Evolutionary conservation across 371 early-diverging fungal genomes (phyloP).

Genomic region (Capniomyces stellatus): DNA sequence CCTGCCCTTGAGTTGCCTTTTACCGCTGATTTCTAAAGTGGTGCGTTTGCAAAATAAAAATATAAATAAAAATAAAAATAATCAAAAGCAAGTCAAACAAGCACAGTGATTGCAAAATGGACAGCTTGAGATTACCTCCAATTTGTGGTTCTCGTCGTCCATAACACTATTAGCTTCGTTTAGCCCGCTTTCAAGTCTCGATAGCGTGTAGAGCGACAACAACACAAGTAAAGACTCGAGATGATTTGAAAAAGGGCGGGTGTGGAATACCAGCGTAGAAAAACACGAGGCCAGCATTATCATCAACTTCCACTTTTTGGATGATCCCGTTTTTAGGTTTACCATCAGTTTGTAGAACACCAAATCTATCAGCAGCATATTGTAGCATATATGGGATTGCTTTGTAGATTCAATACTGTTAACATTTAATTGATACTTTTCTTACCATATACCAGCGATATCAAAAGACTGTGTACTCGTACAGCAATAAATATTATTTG

Average conservation of each 20-base stretch:
- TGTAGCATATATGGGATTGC: too few species aligned
- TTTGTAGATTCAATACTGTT: too few species aligned
- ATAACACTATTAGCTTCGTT: too few species aligned
- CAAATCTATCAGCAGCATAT: neutral
- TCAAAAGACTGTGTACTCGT: neutral
- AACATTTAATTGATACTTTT: too few species aligned
- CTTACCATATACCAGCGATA: neutral
- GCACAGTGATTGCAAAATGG: neutral
- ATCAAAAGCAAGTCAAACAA: neutral
- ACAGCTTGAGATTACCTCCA: too few species aligned
- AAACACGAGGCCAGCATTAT: neutral
- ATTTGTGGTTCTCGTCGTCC: too few species aligned
- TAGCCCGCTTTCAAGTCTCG: neutral
- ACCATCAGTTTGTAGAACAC: neutral
- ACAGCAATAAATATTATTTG: neutral
- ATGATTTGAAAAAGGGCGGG: neutral
- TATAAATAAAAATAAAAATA: neutral
- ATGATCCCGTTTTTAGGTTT: neutral
- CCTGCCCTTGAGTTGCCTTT: neutral
- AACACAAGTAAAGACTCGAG: neutral
- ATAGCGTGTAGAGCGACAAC: neutral
- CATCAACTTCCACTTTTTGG: neutral
- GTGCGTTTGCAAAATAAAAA: neutral
- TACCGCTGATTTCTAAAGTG: neutral
- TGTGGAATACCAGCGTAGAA: neutral